These are phyloP conservation scores for Aspergillus sparsus DNA, from an alignment of 495 filamentous ascomycete species.

Conservation along the genomic window DNA sequence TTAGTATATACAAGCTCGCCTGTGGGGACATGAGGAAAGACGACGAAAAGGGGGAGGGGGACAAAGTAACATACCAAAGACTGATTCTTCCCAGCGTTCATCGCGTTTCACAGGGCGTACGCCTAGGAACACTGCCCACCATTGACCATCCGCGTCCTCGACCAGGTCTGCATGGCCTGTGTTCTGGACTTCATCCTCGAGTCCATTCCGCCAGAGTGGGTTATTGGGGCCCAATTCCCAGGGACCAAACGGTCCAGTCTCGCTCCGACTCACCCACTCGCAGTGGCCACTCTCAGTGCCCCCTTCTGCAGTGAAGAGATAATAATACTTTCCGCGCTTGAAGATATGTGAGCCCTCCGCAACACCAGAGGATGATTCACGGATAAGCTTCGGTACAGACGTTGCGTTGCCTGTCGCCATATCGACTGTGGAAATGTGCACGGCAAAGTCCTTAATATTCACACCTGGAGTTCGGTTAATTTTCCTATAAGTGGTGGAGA, in stretches of 20 bases:
- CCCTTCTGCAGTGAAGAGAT: conserved; percentile 68
- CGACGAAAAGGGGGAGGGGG: background rate
- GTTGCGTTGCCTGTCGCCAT: conserved; percentile 38
- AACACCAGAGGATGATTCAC: conserved; percentile 54
- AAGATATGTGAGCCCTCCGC: conserved; percentile 70
- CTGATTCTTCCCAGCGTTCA: conserved; percentile 38
- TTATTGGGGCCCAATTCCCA: conserved; percentile 48
- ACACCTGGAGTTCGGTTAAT: conserved; percentile 27
- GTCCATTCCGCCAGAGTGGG: conserved; percentile 42
- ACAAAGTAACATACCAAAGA: conserved; percentile 32
- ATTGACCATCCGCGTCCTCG: conserved; percentile 42
- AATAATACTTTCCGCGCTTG: conserved; percentile 64
- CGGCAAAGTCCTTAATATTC: conserved; percentile 40
- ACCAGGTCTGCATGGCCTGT: conserved; percentile 50
- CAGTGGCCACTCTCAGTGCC: conserved; percentile 60
- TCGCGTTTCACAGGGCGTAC: conserved; percentile 38
- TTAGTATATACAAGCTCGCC: no score
- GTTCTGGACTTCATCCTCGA: conserved; percentile 40
- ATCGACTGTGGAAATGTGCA: conserved; percentile 44
- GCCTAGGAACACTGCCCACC: conserved; percentile 50
- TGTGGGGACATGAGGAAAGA: no score
- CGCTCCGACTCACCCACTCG: conserved; percentile 45
- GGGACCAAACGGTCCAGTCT: conserved; percentile 52
- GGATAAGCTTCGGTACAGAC: conserved; percentile 46
- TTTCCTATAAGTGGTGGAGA: conserved; percentile 42